Base-by-base conservation (phyloP, 2,329 filamentous ascomycete species). In the Aspergillus nomiae region DNA sequence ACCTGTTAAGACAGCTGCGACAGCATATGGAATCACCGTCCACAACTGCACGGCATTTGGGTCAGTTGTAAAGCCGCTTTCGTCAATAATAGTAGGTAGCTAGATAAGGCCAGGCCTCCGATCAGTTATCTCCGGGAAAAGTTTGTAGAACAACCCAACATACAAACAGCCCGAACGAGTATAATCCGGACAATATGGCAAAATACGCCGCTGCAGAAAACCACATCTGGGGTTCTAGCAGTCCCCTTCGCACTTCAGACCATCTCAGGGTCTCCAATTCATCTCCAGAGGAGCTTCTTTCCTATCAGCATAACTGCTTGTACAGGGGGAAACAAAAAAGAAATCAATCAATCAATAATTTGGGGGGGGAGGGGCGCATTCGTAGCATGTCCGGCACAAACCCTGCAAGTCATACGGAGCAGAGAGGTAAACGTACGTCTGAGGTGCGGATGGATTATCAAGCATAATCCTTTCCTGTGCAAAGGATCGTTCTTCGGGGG, bases 91-190 rank as follows among this genome's bases (percentile, higher is more conserved):
- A 0, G 87, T 90, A 0, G 88, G 88, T 0, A 90, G 77, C 84
- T 86, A 36, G 8, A 34, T 14, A 10, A 2, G 12, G 1, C 45
- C 30, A 21, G 30, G 28, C 21, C n/a, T 45, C 30, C 12, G 1
- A 26, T 62, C 28, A 62, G 60, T 36, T 32, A 38, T 64, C 6
- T 48, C n/a, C 26, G 45, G n/a, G 19, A 30, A 10, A 16, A 53
- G 10, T 9, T 21, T 12, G 24, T 41, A 4, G 2, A 12, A 26
- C 14, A 11, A 19, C 19, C 14, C 19, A 21, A 76, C 83, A 64
- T 73, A 86, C 84, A 74, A 90, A 90, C 2, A 90, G 81, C 41
- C 86, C 86, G 65, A 89, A 89, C 0, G 85, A 87, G 71, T 89
- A 89, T 0, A 89, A 72, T 0, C 86, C 86, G 4, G 84, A 83